These are phyloP conservation scores for Sideroxylon spinosum DNA, from an alignment of 179 eudicot species.

Conservation along the genomic window DNA sequence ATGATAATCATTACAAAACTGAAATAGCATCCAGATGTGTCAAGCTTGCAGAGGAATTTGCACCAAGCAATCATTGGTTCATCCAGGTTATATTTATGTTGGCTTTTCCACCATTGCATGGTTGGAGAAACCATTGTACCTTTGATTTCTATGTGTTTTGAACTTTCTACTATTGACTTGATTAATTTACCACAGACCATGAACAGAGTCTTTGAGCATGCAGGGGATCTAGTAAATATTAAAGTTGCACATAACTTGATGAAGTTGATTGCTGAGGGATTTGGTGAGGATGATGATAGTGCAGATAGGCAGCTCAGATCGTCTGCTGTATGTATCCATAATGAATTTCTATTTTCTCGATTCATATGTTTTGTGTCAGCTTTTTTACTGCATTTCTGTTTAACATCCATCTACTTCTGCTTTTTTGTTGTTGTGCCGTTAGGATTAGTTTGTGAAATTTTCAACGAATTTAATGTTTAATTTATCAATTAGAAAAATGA, in stretches of 20 bases:
- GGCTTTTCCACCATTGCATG: not conserved
- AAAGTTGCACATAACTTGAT: slow-evolving; percentile 96
- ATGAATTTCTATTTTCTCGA: slow-evolving; percentile 5
- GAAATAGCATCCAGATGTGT: slow-evolving; percentile 98
- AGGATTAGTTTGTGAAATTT: too few species aligned
- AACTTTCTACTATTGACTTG: slow-evolving; percentile 12
- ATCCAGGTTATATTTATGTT: slow-evolving; percentile 53
- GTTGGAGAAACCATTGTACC: not conserved
- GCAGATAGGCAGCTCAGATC: slow-evolving; percentile 90
- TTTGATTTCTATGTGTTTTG: not conserved
- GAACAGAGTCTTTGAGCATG: slow-evolving; percentile 97
- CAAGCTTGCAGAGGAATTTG: slow-evolving; percentile 98
- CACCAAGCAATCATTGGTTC: slow-evolving; percentile 99
- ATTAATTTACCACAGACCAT: slow-evolving; percentile 66
- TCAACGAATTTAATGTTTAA: too few species aligned
- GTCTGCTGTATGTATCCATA: slow-evolving; percentile 75
- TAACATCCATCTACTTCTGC: not conserved
- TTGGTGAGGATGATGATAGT: slow-evolving; percentile 86
- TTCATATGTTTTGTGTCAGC: not conserved
- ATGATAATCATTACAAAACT: slow-evolving; percentile 90
- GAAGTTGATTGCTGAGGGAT: slow-evolving; percentile 98
- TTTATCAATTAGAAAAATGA: too few species aligned
- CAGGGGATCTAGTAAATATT: slow-evolving; percentile 86
- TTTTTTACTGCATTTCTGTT: too few species aligned
- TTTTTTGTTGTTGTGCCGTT: too few species aligned